Evolutionary conservation across 768 basidiomycete genomes (phyloP).

Genomic region (button mushroom (Agaricus bisporus)): DNA sequence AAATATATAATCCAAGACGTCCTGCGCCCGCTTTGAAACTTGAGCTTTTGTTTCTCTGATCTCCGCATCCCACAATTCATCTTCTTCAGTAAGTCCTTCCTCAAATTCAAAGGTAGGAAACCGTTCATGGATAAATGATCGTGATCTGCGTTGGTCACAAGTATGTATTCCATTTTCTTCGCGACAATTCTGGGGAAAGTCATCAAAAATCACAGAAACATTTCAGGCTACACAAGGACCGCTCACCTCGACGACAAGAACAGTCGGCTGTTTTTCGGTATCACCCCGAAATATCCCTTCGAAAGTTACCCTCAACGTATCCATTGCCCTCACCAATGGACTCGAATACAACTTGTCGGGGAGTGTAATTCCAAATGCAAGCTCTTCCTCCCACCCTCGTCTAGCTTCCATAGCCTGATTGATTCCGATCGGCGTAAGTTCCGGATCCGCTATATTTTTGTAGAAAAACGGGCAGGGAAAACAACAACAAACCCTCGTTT

Average conservation of each 20-base stretch:
- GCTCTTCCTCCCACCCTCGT: conserved; percentile 43
- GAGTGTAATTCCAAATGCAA: conserved; percentile 35
- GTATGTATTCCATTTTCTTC: conserved; percentile 67
- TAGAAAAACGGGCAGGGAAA: too few species aligned
- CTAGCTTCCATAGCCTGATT: conserved; percentile 45
- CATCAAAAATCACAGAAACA: neutral
- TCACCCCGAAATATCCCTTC: conserved; percentile 18
- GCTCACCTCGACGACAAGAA: conserved; percentile 52
- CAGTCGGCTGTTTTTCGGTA: conserved; percentile 19
- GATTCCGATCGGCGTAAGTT: conserved; percentile 53
- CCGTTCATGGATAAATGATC: conserved; percentile 32
- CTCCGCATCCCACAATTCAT: conserved; percentile 52
- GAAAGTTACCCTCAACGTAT: conserved; percentile 52
- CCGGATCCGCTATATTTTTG: conserved; percentile 48
- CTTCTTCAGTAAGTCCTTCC: conserved; percentile 52
- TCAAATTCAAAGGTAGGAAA: conserved; percentile 56
- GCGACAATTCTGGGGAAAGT: conserved; percentile 47
- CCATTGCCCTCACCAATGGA: conserved; percentile 55
- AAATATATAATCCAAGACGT: conserved; percentile 54
- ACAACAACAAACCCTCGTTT: neutral
- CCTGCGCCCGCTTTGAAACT: conserved; percentile 39
- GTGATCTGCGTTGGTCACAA: conserved; percentile 51
- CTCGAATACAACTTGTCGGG: conserved; percentile 57
- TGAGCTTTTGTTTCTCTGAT: conserved; percentile 47
- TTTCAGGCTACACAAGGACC: too few species aligned